Evolutionary conservation across 257 asterid genomes (phyloP).

Genomic region (Scutellaria barbata): DNA sequence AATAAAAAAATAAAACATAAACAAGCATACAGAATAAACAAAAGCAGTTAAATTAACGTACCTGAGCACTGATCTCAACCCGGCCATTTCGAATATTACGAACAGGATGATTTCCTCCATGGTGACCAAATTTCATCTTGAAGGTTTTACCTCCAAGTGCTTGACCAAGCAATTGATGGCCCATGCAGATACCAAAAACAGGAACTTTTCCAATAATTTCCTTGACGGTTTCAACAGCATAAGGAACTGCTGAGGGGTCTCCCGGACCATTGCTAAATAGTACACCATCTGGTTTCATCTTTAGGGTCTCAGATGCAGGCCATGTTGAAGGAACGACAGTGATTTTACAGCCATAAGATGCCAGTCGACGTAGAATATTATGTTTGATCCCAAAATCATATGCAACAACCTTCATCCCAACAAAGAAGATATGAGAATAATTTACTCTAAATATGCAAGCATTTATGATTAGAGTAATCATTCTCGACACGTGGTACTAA

Average conservation of each 20-base stretch:
- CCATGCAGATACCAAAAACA: constrained; percentile 97
- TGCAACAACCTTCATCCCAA: constrained; percentile 74
- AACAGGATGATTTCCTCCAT: constrained; percentile 97
- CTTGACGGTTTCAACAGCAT: constrained; percentile 86
- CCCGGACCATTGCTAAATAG: constrained; percentile 98
- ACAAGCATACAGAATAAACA: background rate
- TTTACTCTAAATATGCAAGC: constrained; percentile 19
- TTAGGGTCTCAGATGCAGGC: constrained; percentile 87
- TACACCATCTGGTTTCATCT: constrained; percentile 93
- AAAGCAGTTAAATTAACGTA: constrained; percentile 33
- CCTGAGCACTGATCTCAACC: constrained; percentile 98
- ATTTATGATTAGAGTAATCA: constrained; percentile 19
- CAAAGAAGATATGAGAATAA: constrained; percentile 17
- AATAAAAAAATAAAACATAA: background rate
- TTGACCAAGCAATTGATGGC: constrained; percentile 97
- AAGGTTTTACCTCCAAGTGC: constrained; percentile 95
- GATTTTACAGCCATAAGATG: constrained; percentile 90
- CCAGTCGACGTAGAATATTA: constrained; percentile 87
- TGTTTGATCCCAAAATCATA: constrained; percentile 98
- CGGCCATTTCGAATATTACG: constrained; percentile 74
- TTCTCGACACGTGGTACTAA: constrained; percentile 40
- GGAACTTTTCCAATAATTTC: constrained; percentile 81
- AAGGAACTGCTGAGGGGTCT: constrained; percentile 98
- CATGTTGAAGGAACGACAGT: constrained; percentile 93
- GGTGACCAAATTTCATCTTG: constrained; percentile 99